These are phyloP conservation scores for Tolypocladium ovalisporum DNA, from an alignment of 2,329 filamentous ascomycete species.

Conservation along the genomic window DNA sequence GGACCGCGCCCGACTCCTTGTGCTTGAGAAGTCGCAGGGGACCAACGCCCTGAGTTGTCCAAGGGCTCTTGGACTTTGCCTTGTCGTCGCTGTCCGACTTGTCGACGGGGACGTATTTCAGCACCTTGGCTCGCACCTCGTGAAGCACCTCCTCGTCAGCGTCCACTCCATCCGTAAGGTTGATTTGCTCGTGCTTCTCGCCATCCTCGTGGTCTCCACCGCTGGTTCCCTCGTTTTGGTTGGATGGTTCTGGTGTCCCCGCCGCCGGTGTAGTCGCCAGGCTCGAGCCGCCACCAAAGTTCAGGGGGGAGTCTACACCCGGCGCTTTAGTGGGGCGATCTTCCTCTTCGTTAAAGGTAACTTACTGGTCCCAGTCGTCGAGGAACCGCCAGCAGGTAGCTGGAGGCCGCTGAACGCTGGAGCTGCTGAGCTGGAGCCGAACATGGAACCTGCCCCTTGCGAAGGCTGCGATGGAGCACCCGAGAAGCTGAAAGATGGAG, in stretches of 20 bases:
- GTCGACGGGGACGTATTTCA: conserved; percentile 45
- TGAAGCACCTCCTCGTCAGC: conserved; percentile 61
- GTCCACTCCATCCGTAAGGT: conserved; percentile 57
- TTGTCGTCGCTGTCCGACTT: conserved; percentile 32
- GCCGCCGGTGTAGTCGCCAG: conserved; percentile 48
- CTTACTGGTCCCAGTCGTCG: conserved; percentile 36
- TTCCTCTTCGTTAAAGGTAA: conserved; percentile 29
- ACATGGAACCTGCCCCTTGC: conserved; percentile 17
- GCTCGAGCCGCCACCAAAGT: conserved; percentile 48
- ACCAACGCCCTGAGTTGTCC: conserved; percentile 62
- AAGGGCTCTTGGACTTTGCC: conserved; percentile 43
- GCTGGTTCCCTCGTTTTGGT: conserved; percentile 31
- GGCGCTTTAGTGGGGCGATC: conserved; percentile 35
- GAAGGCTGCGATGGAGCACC: conserved; percentile 17
- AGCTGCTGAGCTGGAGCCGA: conserved; percentile 22
- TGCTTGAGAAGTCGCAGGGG: conserved; percentile 63
- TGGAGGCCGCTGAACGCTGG: conserved; percentile 27
- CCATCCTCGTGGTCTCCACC: conserved; percentile 37
- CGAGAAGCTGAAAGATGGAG: conserved; percentile 29
- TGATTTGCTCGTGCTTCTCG: conserved; percentile 57
- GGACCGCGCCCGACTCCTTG: conserved; percentile 54
- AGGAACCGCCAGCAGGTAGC: conserved; percentile 29
- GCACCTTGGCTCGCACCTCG: conserved; percentile 60
- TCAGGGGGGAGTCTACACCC: conserved; percentile 42
- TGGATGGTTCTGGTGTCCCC: conserved; percentile 46